Evolutionary conservation across 208 protist genomes (phyloP).

Genomic region (Leishmania martiniquensis): DNA sequence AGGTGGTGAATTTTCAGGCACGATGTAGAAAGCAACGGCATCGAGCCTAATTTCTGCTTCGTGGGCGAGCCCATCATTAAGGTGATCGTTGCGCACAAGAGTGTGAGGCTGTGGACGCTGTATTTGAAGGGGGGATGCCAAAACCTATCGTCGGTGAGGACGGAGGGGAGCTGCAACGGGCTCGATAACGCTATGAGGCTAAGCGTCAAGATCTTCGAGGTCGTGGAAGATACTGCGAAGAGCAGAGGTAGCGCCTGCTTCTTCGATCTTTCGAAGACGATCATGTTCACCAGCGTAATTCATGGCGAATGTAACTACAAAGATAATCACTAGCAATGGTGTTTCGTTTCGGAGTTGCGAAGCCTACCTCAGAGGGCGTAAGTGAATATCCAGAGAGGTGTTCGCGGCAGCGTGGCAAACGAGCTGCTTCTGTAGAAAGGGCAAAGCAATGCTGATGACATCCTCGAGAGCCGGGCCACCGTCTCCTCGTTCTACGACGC

Average conservation of each 20-base stretch:
- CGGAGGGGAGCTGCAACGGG: slow-evolving; percentile 50
- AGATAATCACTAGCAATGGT: slow-evolving; percentile 50
- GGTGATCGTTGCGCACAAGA: slow-evolving; percentile 63
- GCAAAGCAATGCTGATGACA: slow-evolving; percentile 32
- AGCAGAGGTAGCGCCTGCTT: slow-evolving; percentile 27
- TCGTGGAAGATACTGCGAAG: slow-evolving; percentile 39
- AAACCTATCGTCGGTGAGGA: slow-evolving; percentile 46
- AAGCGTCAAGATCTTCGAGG: slow-evolving; percentile 51
- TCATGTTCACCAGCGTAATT: slow-evolving; percentile 59
- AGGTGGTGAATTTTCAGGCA: slow-evolving; percentile 40
- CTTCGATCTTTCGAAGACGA: slow-evolving; percentile 38
- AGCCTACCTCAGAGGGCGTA: slow-evolving; percentile 31
- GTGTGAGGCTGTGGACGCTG: slow-evolving; percentile 39
- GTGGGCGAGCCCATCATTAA: slow-evolving; percentile 68
- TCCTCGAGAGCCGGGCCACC: slow-evolving; percentile 37
- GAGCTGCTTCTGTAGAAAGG: slow-evolving; percentile 51
- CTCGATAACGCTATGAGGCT: slow-evolving; percentile 59
- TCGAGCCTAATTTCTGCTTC: slow-evolving; percentile 53
- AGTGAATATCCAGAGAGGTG: slow-evolving; percentile 40
- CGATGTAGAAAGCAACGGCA: slow-evolving; percentile 33
- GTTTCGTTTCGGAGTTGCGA: slow-evolving; percentile 57
- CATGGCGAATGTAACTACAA: slow-evolving; percentile 55
- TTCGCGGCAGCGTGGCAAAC: slow-evolving; percentile 30
- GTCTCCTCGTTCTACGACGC: slow-evolving; percentile 26
- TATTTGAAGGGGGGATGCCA: slow-evolving; percentile 36